phyloP scores from a whole-genome alignment of 108 stramenopile genomes.

The Cyclotella kingstonii region DNA sequence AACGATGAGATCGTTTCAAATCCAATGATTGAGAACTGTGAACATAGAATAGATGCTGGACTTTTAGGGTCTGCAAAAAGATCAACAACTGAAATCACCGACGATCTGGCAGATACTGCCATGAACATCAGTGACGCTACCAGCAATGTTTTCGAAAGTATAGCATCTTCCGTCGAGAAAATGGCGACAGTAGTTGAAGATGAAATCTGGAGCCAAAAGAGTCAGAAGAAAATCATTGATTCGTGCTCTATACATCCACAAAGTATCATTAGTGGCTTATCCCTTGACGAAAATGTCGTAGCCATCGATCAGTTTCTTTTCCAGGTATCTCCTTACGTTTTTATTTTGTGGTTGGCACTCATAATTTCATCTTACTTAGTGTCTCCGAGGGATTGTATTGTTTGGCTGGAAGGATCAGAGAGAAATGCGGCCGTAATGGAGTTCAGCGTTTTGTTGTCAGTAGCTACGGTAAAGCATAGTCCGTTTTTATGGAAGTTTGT shows the following conservation, averaged over 20 bases:
- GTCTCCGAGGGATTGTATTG: slow-evolving; percentile 41
- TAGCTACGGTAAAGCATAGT: slow-evolving; percentile 18
- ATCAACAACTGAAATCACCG: no score
- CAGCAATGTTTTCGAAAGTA: no score
- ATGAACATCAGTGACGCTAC: no score
- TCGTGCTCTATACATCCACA: no score
- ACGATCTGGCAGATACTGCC: no score
- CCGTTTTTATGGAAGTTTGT: slow-evolving; percentile 31
- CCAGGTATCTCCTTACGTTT: slow-evolving; percentile 10
- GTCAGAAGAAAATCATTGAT: no score
- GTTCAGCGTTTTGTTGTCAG: slow-evolving; percentile 18
- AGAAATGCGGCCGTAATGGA: slow-evolving; percentile 30
- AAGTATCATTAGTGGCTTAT: neutral
- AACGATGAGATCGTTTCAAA: no score
- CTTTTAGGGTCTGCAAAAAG: no score
- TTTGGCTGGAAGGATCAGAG: slow-evolving; percentile 40
- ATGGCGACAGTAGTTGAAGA: neutral
- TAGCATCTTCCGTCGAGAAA: neutral
- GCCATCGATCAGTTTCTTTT: slow-evolving; percentile 37
- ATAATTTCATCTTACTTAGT: slow-evolving; percentile 21
- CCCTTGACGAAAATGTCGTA: slow-evolving; percentile 36
- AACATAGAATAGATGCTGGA: no score
- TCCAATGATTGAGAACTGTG: no score
- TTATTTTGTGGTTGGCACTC: slow-evolving; percentile 28
- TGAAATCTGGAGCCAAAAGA: no score